Conservation (phyloP, 495 filamentous ascomycete species). For the Tuber umbilicatum region DNA sequence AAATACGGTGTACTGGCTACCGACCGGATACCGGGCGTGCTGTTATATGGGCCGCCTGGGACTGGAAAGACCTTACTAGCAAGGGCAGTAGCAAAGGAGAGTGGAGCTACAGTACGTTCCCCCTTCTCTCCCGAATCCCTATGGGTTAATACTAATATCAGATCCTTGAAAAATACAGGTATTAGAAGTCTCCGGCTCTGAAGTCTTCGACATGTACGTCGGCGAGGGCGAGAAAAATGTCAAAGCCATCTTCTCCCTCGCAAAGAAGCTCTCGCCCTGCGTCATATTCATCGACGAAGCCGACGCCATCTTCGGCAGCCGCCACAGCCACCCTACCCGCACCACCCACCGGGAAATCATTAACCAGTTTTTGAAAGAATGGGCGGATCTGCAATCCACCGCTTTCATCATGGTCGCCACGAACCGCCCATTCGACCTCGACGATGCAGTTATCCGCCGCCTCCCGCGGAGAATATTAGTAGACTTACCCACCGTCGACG, state of each 20-base stretch:
- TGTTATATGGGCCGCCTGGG: conserved; percentile 90
- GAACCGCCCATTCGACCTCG: conserved; percentile 88
- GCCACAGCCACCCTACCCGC: conserved; percentile 53
- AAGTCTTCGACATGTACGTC: conserved; percentile 92
- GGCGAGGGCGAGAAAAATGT: conserved; percentile 97
- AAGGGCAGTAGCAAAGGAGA: conserved; percentile 92
- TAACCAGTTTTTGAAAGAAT: conserved; percentile 96
- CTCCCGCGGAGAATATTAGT: conserved; percentile 79
- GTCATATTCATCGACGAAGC: conserved; percentile 97
- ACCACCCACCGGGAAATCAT: conserved; percentile 80
- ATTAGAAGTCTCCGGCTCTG: conserved; percentile 53
- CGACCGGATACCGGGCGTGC: conserved; percentile 79
- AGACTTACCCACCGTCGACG: conserved; percentile 72
- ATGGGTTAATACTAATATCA: conserved; percentile 41
- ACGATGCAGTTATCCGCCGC: conserved; percentile 83
- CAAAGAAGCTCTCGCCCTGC: conserved; percentile 85
- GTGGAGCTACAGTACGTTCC: conserved; percentile 61
- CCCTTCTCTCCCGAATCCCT: neutral
- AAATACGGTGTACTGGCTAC: conserved; percentile 88
- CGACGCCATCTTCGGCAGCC: conserved; percentile 77
- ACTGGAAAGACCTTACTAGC: conserved; percentile 94
- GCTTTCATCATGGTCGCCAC: conserved; percentile 99
- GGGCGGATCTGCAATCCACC: conserved; percentile 85
- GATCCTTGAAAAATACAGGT: conserved; percentile 23
- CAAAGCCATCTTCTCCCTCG: conserved; percentile 80